phyloP scores from a whole-genome alignment of 345 rosid genomes.

The Hirschfeldia incana region DNA sequence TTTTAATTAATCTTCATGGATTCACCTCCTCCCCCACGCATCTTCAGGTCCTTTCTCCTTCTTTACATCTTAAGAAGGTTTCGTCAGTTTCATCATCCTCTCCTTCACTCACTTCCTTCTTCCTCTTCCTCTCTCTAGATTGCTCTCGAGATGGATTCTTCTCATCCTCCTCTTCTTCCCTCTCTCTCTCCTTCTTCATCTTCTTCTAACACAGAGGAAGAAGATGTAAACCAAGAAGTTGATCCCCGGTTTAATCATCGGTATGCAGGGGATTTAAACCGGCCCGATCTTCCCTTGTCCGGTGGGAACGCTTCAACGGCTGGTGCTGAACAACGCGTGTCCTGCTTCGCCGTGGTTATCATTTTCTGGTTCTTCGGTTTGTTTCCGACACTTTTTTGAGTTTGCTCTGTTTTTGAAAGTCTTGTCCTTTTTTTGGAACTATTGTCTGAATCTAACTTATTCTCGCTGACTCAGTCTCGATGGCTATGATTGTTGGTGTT shows the following conservation, averaged over 20 bases:
- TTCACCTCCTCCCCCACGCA: neutral
- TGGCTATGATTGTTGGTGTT: conserved; percentile 60
- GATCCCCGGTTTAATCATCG: neutral
- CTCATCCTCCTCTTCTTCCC: neutral
- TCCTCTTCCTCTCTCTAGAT: conserved; percentile 20
- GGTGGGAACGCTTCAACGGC: neutral
- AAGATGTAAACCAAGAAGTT: conserved; percentile 36
- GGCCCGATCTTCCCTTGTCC: conserved; percentile 29
- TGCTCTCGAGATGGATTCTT: conserved; percentile 42
- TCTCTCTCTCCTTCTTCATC: neutral
- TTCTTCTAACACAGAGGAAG: conserved; percentile 27
- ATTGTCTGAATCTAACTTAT: neutral
- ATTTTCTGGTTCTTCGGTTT: conserved; percentile 74
- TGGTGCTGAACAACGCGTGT: conserved; percentile 53
- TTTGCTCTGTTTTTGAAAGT: conserved; percentile 4
- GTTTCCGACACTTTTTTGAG: conserved; percentile 20
- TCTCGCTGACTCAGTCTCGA: conserved; percentile 50
- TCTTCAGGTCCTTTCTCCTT: conserved; percentile 18
- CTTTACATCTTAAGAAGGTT: conserved; percentile 11
- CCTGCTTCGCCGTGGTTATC: conserved; percentile 56
- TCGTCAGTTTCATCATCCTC: neutral
- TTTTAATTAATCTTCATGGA: conserved; percentile 12
- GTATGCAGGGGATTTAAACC: neutral
- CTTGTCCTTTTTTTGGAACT: neutral
- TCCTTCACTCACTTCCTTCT: neutral